Evolutionary conservation across 164 flowering plant species (phyloP).

Genomic region (Warburgia ugandensis): DNA sequence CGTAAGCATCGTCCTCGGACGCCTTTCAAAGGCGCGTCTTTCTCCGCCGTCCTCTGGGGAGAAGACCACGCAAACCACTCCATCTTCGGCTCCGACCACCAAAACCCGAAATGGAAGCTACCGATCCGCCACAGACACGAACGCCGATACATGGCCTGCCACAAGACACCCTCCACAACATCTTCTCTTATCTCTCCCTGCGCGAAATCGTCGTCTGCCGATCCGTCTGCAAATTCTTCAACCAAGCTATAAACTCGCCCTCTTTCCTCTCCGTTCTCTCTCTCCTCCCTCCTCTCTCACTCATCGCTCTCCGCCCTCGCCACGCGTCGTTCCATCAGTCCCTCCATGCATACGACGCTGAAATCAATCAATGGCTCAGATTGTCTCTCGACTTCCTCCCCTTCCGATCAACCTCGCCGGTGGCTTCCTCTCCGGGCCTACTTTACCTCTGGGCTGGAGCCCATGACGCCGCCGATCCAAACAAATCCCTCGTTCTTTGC

Average conservation of each 20-base stretch:
- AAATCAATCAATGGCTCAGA: slow-evolving; percentile 36
- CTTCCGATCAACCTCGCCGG: slow-evolving; percentile 25
- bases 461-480: slow-evolving; percentile 17
- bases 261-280: slow-evolving; percentile 44
- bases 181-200: slow-evolving; percentile 67
- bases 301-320: slow-evolving; percentile 54
- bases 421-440: slow-evolving; percentile 39
- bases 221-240: slow-evolving; percentile 57
- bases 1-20: no score
- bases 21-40: no score
- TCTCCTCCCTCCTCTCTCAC: slow-evolving; percentile 32
- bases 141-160: slow-evolving; percentile 32
- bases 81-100: no score
- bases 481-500: slow-evolving; percentile 52
- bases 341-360: slow-evolving; percentile 55
- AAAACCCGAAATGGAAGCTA: no score
- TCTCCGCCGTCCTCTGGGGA: no score
- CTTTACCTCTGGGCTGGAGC: slow-evolving; percentile 65
- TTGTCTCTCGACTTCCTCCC: slow-evolving; percentile 63
- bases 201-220: slow-evolving; percentile 59
- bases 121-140: no score
- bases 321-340: no score
- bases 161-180: slow-evolving; percentile 62
- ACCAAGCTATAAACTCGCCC: slow-evolving; percentile 46
- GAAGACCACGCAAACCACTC: no score